These are phyloP conservation scores for Leishmania tarentolae DNA, from an alignment of 208 protist genomes.

Conservation along the genomic window DNA sequence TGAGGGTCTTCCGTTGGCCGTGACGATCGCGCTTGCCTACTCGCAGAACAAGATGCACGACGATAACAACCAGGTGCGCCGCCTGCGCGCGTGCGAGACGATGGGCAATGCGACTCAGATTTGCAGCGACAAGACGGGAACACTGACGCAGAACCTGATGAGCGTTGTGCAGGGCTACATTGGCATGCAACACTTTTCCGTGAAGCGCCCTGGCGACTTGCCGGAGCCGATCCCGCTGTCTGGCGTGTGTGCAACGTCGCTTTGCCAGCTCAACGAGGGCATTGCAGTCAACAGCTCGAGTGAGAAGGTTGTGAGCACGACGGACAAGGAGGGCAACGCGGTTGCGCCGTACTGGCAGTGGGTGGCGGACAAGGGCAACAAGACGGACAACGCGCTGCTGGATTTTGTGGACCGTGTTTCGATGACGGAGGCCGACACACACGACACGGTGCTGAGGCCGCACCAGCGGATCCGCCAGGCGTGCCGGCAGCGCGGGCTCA, in stretches of 20 bases:
- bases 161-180: conserved; percentile 93
- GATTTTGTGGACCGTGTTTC: conserved; percentile 71
- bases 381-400: conserved; percentile 87
- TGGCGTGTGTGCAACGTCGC: conserved; percentile 12
- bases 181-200: conserved; percentile 51
- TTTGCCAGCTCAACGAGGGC: conserved; percentile 40
- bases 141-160: conserved; percentile 98
- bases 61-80: conserved; percentile 99
- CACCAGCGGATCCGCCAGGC: conserved; percentile 58
- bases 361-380: conserved; percentile 78
- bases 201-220: conserved; percentile 61
- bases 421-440: conserved; percentile 27
- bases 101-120: conserved; percentile 98
- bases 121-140: conserved; percentile 99
- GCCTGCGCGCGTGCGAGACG: conserved; percentile 97
- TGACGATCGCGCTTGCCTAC: conserved; percentile 98
- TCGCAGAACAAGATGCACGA: conserved; percentile 98
- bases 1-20: conserved; percentile 96
- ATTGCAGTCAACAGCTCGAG: conserved; percentile 82
- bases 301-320: conserved; percentile 58
- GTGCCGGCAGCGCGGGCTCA: conserved; percentile 46
- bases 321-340: conserved; percentile 39
- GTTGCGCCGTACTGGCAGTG: conserved; percentile 62
- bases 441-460: conserved; percentile 42
- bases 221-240: conserved; percentile 38